Evolutionary conservation across 1,284 basidiomycete species (phyloP).

Genomic region (Ustilago hordei): DNA sequence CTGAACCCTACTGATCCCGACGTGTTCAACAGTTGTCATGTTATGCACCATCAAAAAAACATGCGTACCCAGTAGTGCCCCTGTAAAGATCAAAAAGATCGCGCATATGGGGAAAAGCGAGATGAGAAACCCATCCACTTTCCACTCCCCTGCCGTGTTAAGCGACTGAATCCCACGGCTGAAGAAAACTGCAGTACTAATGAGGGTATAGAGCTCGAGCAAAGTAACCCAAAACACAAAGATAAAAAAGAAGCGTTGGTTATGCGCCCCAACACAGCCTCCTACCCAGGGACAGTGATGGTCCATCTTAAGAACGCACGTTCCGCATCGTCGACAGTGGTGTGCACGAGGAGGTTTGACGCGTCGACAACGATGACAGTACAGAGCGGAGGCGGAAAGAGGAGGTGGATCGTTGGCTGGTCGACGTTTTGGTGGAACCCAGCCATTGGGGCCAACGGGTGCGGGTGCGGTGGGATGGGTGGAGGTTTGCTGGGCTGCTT

Average conservation of each 20-base stretch:
- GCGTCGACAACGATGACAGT: conserved; percentile 70
- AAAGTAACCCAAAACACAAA: conserved; percentile 76
- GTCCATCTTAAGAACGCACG: conserved; percentile 81
- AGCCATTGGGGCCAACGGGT: conserved; percentile 7
- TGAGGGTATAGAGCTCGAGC: conserved; percentile 76
- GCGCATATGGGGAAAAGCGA: conserved; percentile 76
- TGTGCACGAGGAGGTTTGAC: conserved; percentile 80
- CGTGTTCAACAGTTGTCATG: conserved; percentile 83
- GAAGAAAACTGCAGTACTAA: conserved; percentile 70
- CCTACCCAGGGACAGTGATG: conserved; percentile 81
- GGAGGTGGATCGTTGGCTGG: conserved; percentile 33
- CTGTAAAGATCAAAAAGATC: conserved; percentile 80
- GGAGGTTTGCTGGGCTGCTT: background rate
- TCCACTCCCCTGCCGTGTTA: conserved; percentile 37
- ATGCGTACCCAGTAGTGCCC: conserved; percentile 75
- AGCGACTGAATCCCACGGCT: conserved; percentile 54
- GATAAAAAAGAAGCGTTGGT: conserved; percentile 83
- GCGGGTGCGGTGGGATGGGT: background rate
- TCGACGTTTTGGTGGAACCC: conserved; percentile 26
- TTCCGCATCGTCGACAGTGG: conserved; percentile 80
- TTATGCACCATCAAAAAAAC: conserved; percentile 76
- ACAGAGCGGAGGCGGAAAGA: conserved; percentile 42
- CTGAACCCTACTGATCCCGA: conserved; percentile 74
- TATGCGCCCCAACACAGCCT: conserved; percentile 83
- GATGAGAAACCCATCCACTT: conserved; percentile 77